phyloP scores from a whole-genome alignment of 2,329 filamentous ascomycete genomes.

The Trichophyton simii region DNA sequence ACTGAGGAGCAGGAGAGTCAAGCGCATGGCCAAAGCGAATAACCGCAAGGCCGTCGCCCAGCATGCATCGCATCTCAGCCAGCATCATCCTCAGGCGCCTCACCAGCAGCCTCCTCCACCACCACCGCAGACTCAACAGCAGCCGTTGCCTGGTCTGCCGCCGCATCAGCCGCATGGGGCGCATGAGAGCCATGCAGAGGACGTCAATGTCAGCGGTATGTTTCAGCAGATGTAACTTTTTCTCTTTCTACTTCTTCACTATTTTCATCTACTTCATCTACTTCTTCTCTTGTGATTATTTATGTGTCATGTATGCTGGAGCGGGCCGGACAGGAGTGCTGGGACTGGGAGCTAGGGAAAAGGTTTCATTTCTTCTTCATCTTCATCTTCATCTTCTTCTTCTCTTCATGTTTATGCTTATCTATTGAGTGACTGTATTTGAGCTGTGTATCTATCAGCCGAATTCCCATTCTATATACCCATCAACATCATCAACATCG shows the following conservation, averaged over 20 bases:
- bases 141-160: slow-evolving; percentile 31
- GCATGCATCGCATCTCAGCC: slow-evolving; percentile 52
- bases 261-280: not conserved
- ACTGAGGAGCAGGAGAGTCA: slow-evolving; percentile 77
- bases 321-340: not conserved
- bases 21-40: slow-evolving; percentile 92
- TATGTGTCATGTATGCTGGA: slow-evolving; percentile 16
- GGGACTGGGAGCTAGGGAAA: not conserved
- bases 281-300: slow-evolving; percentile 9
- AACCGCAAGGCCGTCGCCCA: slow-evolving; percentile 62
- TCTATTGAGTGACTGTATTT: not conserved
- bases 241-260: slow-evolving; percentile 12
- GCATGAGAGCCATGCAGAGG: slow-evolving; percentile 57
- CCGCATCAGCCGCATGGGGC: slow-evolving; percentile 56
- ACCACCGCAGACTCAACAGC: slow-evolving; percentile 5
- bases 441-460: slow-evolving; percentile 12
- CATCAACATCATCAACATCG: not conserved
- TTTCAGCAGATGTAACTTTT: slow-evolving; percentile 75
- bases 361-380: too few relatives aligned
- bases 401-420: too few relatives aligned
- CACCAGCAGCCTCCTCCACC: not conserved
- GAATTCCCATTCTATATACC: slow-evolving; percentile 8
- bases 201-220: slow-evolving; percentile 86
- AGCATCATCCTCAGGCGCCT: slow-evolving; percentile 28
- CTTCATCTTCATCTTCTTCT: too few relatives aligned